A percentile compares a stretch with the other conserved stretches of the same genome.
phyloP scores from a whole-genome alignment of 129 eudicot genomes.

The Escallonia herrerae region DNA sequence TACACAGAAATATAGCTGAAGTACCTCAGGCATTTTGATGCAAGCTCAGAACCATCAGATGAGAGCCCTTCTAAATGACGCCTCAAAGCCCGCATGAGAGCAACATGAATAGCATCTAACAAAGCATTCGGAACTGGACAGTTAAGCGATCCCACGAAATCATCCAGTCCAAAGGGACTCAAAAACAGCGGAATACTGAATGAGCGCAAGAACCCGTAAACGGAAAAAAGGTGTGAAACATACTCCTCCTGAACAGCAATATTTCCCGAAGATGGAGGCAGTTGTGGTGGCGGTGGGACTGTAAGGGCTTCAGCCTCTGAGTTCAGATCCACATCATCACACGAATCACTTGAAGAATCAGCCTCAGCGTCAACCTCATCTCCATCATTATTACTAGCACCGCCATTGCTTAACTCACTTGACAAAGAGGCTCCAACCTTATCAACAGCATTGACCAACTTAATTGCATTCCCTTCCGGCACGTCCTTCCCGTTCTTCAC shows the following conservation, averaged over 20 bases:
- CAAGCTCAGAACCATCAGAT: conserved; percentile 87
- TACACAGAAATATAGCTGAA: not conserved
- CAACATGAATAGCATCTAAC: conserved; percentile 91
- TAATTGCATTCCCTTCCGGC: conserved; percentile 5
- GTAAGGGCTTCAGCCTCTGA: conserved; percentile 44
- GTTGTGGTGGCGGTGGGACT: conserved; percentile 65
- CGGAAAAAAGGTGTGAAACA: conserved; percentile 74
- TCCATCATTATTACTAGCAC: conserved; percentile 23
- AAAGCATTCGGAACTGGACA: conserved; percentile 57
- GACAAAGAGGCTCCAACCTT: conserved; percentile 19
- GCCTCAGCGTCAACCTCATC: conserved; percentile 27
- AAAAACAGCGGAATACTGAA: conserved; percentile 73
- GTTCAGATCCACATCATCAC: conserved; percentile 40
- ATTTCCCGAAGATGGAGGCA: conserved; percentile 83
- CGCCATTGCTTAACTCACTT: conserved; percentile 13
- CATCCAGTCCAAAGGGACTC: conserved; percentile 91
- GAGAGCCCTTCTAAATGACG: conserved; percentile 66
- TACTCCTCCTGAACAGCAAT: conserved; percentile 72
- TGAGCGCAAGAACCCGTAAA: conserved; percentile 79
- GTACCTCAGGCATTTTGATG: conserved; percentile 83
- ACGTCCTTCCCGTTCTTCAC: conserved; percentile 14
- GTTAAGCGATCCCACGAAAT: conserved; percentile 89
- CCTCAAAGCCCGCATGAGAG: conserved; percentile 70
- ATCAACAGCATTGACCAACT: conserved; percentile 22
- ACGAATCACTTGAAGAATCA: conserved; percentile 49